Percentiles rank a stretch among this genome's conserved stretches.
Conservation (phyloP, 2,329 filamentous ascomycete genomes). For the Pseudocercospora cruenta region DNA sequence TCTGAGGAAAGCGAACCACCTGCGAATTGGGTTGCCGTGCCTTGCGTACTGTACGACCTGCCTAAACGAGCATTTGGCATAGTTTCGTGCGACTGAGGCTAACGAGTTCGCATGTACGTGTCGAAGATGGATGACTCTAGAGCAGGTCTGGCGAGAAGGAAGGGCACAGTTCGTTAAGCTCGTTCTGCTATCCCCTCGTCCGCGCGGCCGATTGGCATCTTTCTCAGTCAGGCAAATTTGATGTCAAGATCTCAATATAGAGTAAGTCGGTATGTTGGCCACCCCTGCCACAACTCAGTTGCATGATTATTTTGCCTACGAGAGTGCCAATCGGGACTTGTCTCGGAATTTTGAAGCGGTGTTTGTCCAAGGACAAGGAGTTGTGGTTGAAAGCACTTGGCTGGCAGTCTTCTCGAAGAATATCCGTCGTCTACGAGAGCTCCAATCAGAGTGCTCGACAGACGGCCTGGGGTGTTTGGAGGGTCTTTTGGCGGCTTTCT, state of each 20-base stretch:
- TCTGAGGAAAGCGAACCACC: background rate
- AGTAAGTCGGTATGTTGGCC: background rate
- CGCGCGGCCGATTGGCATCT: background rate
- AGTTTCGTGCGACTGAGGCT: background rate
- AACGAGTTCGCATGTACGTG: background rate
- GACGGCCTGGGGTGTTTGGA: background rate
- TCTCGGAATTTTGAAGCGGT: background rate
- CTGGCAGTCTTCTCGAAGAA: background rate
- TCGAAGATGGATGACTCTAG: background rate
- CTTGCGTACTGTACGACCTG: background rate
- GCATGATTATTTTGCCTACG: background rate
- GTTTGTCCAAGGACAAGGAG: background rate
- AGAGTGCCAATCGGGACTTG: constrained; percentile 1
- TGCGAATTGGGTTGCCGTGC: background rate
- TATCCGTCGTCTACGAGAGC: constrained; percentile 5
- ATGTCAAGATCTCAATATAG: background rate
- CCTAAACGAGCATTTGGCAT: background rate
- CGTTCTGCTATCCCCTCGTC: background rate
- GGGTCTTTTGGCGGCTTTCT: background rate
- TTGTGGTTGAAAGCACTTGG: constrained; percentile 1
- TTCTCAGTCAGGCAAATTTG: background rate
- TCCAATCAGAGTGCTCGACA: constrained; percentile 3
- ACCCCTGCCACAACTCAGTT: background rate
- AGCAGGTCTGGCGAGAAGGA: background rate
- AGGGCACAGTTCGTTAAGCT: background rate